Evolutionary conservation across 257 asterid species (phyloP).

Genomic region (Cruciata laevipes): DNA sequence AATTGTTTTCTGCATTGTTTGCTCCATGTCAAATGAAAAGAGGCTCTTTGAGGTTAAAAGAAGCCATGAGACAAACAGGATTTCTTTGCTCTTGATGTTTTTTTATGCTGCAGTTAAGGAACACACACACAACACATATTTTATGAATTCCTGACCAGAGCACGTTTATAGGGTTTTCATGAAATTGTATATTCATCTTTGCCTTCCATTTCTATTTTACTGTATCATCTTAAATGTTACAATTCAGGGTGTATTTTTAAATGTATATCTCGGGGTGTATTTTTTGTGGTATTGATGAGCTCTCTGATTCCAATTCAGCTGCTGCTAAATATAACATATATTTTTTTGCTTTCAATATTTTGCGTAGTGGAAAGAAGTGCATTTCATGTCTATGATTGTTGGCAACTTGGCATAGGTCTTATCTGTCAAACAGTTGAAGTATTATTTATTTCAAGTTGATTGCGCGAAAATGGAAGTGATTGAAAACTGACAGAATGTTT

Average conservation of each 20-base stretch:
- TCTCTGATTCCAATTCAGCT: neutral
- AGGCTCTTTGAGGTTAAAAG: no score
- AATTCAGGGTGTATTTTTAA: no score
- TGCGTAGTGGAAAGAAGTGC: neutral
- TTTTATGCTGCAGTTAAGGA: no score
- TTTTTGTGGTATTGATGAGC: neutral
- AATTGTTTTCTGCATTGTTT: neutral
- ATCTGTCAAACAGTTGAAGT: neutral
- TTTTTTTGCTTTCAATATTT: no score
- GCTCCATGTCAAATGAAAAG: neutral
- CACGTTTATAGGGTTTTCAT: neutral
- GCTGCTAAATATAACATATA: no score
- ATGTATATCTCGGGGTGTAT: no score
- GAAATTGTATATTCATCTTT: neutral
- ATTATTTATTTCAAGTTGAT: neutral
- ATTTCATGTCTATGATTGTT: neutral
- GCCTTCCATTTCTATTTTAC: neutral
- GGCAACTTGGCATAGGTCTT: neutral
- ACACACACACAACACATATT: no score
- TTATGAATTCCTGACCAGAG: no score
- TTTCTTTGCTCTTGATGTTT: no score
- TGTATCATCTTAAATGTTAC: neutral
- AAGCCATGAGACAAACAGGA: no score
- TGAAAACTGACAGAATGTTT: conserved; percentile 9
- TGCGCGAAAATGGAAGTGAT: conserved; percentile 1